These are phyloP conservation scores for Penicillium freii DNA, from an alignment of 2,329 filamentous ascomycete genomes.

Conservation along the genomic window DNA sequence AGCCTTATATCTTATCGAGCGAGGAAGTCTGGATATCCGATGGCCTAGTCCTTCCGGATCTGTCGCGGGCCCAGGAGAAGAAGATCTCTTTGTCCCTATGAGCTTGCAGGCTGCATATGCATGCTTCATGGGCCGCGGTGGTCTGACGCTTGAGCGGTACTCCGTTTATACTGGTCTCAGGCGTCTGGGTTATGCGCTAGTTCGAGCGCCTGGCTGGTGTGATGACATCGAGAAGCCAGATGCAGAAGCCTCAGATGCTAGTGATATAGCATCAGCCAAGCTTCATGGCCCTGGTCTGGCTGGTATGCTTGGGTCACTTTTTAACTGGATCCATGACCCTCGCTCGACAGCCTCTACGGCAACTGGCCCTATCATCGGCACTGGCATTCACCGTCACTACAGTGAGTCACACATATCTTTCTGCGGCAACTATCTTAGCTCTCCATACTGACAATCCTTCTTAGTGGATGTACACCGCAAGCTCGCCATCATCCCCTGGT, in stretches of 20 bases:
- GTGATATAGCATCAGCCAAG: constrained; percentile 1
- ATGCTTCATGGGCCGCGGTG: constrained; percentile 69
- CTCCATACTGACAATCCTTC: constrained; percentile 35
- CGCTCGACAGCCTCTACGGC: constrained; percentile 28
- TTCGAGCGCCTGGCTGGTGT: constrained; percentile 61
- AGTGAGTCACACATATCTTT: constrained; percentile 30
- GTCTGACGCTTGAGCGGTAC: constrained; percentile 71
- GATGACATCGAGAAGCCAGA: constrained; percentile 37
- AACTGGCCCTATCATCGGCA: constrained; percentile 51
- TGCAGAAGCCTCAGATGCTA: constrained; percentile 1
- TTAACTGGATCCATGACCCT: constrained; percentile 34
- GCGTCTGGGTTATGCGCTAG: constrained; percentile 75
- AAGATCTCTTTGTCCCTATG: constrained; percentile 71
- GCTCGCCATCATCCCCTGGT: constrained; percentile 69
- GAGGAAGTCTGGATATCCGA: constrained; percentile 81
- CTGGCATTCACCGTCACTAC: constrained; percentile 57
- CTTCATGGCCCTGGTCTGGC: constrained; percentile 25
- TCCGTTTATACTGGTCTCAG: constrained; percentile 85
- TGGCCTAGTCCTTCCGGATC: constrained; percentile 61
- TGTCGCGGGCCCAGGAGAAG: constrained; percentile 35
- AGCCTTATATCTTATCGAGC: constrained; percentile 81
- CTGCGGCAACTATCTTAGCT: neutral
- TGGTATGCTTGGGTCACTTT: constrained; percentile 34
- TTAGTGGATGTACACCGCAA: constrained; percentile 70
- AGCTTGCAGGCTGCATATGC: constrained; percentile 89